Evolutionary conservation across 2,329 filamentous ascomycete genomes (phyloP).

Genomic region (Rhynchosporium secalis): DNA sequence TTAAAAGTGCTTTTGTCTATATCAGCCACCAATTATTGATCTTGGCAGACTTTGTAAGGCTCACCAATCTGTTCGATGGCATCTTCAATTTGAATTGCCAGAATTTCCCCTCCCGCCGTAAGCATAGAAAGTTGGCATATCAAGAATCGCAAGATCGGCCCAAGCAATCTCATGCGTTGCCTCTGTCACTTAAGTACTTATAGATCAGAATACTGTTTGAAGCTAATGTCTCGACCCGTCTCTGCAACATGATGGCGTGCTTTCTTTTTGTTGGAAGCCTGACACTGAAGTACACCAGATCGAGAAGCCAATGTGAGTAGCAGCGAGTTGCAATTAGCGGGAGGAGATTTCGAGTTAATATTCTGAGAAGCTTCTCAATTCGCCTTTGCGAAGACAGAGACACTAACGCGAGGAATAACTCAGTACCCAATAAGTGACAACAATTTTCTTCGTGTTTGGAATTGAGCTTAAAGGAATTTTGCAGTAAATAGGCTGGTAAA

Average conservation of each 20-base stretch:
- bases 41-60: background rate
- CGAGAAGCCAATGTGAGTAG: too few species aligned
- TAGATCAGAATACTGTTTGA: background rate
- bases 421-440: too few species aligned
- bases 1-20: conserved; percentile 47
- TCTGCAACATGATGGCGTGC: background rate
- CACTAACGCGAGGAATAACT: too few species aligned
- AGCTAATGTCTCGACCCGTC: background rate
- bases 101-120: conserved; percentile 50
- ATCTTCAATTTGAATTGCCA: conserved; percentile 51
- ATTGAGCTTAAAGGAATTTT: too few species aligned
- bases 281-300: too few species aligned
- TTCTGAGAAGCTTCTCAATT: too few species aligned
- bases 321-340: too few species aligned
- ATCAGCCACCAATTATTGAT: background rate
- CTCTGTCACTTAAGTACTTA: background rate
- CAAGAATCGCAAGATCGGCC: conserved; percentile 39
- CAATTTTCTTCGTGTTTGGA: too few species aligned
- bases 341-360: too few species aligned
- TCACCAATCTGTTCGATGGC: conserved; percentile 48
- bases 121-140: conserved; percentile 48
- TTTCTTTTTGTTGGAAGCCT: too few species aligned
- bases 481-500: too few species aligned
- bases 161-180: conserved; percentile 13
- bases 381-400: too few species aligned